Evolutionary conservation across 2,329 filamentous ascomycete genomes (phyloP).

Genomic region (Colletotrichum lentis): DNA sequence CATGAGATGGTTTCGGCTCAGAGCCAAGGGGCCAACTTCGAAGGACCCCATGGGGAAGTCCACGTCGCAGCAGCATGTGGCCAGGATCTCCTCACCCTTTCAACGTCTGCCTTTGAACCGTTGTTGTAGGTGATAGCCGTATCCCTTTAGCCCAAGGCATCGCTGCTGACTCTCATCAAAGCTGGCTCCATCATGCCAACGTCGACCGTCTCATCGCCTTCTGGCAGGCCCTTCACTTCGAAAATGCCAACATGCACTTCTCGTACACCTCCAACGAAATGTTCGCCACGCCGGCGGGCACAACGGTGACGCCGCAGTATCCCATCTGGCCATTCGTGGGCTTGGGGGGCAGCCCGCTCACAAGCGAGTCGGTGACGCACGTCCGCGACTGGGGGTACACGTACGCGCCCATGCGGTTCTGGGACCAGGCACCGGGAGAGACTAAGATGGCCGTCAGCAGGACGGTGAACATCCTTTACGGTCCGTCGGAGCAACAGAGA

Average conservation of each 20-base stretch:
- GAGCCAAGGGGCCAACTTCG: slow-evolving; percentile 52
- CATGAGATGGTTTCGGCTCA: slow-evolving; percentile 53
- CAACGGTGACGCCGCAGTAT: slow-evolving; percentile 53
- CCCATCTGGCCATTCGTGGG: slow-evolving; percentile 62
- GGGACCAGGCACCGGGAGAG: slow-evolving; percentile 64
- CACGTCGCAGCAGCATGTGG: slow-evolving; percentile 52
- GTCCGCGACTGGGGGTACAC: slow-evolving; percentile 52
- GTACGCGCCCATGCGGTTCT: slow-evolving; percentile 53
- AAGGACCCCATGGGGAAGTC: slow-evolving; percentile 55
- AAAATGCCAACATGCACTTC: slow-evolving; percentile 46
- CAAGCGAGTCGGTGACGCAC: slow-evolving; percentile 47
- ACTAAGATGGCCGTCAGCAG: slow-evolving; percentile 67
- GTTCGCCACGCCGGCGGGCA: slow-evolving; percentile 53
- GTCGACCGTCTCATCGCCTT: slow-evolving; percentile 71
- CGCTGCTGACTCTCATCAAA: slow-evolving; percentile 38
- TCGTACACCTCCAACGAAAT: slow-evolving; percentile 49
- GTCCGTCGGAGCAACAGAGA: slow-evolving; percentile 10
- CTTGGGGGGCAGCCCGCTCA: slow-evolving; percentile 52
- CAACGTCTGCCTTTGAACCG: slow-evolving; percentile 56
- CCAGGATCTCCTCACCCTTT: slow-evolving; percentile 49
- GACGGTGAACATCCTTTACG: slow-evolving; percentile 65
- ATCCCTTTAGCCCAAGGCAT: not conserved
- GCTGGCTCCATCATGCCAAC: slow-evolving; percentile 64
- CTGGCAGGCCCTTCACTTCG: slow-evolving; percentile 57
- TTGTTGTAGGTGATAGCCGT: slow-evolving; percentile 52